Base-by-base conservation (phyloP, 2,329 filamentous ascomycete species). In the Diaporthe vaccinii region DNA sequence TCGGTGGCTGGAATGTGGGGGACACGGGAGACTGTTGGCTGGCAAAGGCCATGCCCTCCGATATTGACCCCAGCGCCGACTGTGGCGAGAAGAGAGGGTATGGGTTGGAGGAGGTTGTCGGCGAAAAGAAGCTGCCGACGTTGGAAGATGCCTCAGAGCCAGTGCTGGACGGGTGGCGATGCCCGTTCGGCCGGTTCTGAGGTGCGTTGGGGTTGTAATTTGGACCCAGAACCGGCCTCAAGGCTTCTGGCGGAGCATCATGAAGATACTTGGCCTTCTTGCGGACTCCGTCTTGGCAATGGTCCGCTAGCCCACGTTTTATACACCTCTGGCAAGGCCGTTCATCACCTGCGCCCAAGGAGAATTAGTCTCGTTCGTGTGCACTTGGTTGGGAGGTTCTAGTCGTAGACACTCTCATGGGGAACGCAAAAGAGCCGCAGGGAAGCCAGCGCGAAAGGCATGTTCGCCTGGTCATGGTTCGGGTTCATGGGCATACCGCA, bases 251-350 rank as follows among this genome's bases (percentile, higher is more conserved):
- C 49, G 96, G 96, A 36, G 96, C 95, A 88, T 98, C 97, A 82
- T 98, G 96, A 74, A 99, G 93, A 84, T 99, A 99, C 84, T 99
- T 99, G 71, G 97, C 97, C 89, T 98, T 99, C 85, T 99, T 99
- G 78, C 97, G 93, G 70, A 98, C 95, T 72, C 97, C 97, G 82
- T 99, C 97, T 84, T 98, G 95, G 82, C 97, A 99, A 76, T 92
- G 92, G 83, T 98, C 95, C 80, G 95, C 94, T 31, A 98, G 90
- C 61, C 95, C 95, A 80, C 97, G 93, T 85, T 98, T 98, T 80
- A 98, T 95, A 84, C 97, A 99, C 81, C 97, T 90, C 81, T 95
- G 92, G 83, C 97, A 99, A 72, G 97, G 97, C 79, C 97, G 91
- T 84, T 99, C 96, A 83, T 99, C 97, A 81, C 96, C 97, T 98